These are phyloP conservation scores for Scleroderma bovista DNA, from an alignment of 768 basidiomycete genomes.

Conservation along the genomic window DNA sequence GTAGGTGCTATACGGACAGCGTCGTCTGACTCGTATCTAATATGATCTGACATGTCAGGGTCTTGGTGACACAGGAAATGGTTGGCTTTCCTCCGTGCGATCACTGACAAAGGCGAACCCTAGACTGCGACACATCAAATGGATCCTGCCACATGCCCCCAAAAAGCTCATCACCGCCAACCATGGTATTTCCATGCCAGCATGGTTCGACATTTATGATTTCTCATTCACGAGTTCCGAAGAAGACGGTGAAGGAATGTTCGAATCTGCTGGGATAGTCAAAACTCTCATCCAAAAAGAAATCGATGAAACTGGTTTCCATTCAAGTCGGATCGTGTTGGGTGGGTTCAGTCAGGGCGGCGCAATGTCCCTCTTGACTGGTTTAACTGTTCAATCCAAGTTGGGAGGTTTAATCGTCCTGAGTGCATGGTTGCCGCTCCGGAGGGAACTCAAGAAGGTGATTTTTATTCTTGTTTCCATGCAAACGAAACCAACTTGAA, in stretches of 20 bases:
- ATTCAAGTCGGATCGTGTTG: conserved; percentile 38
- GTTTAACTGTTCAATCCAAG: conserved; percentile 39
- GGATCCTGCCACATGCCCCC: conserved; percentile 44
- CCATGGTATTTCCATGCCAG: not conserved
- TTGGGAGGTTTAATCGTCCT: conserved; percentile 38
- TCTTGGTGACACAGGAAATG: conserved; percentile 12
- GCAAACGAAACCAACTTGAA: not conserved
- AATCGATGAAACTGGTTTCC: conserved; percentile 35
- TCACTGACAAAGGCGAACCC: conserved; percentile 43
- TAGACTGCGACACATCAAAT: conserved; percentile 44
- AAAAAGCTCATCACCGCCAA: conserved; percentile 11
- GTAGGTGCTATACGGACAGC: not conserved
- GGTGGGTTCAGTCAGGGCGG: conserved; percentile 49
- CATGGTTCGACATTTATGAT: conserved; percentile 13
- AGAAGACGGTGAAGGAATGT: conserved; percentile 42
- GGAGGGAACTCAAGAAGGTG: conserved; percentile 36
- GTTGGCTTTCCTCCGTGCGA: conserved; percentile 5
- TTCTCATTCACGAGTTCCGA: not conserved
- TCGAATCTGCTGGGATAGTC: conserved; percentile 30
- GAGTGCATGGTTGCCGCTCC: conserved; percentile 41
- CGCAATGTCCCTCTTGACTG: conserved; percentile 39
- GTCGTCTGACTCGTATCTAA: not conserved
- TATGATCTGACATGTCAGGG: conserved; percentile 23
- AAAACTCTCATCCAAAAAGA: conserved; percentile 37
- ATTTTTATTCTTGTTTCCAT: not conserved